Evolutionary conservation across 2,329 filamentous ascomycete genomes (phyloP).

Genomic region (Calonectria hongkongensis): DNA sequence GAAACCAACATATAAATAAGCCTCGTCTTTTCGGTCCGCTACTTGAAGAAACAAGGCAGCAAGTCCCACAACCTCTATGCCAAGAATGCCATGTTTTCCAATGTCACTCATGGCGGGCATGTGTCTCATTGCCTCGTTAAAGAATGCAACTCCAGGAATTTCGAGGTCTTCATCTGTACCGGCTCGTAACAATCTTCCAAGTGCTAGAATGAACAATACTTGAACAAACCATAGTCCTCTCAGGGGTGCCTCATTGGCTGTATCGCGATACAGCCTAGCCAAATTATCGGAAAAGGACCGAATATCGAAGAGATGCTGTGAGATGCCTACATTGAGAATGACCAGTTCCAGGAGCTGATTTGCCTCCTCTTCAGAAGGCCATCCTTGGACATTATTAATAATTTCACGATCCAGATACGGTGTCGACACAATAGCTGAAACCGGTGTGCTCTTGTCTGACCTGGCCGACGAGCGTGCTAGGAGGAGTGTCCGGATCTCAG

Average conservation of each 20-base stretch:
- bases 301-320: constrained; percentile 43
- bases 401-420: constrained; percentile 33
- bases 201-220: constrained; percentile 39
- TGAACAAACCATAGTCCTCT: constrained; percentile 42
- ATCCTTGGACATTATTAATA: constrained; percentile 36
- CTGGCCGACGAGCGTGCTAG: constrained; percentile 29
- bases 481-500: constrained; percentile 39
- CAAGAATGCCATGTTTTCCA: constrained; percentile 36
- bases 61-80: constrained; percentile 43
- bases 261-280: constrained; percentile 31
- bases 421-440: constrained; percentile 24
- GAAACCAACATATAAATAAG: constrained; percentile 42
- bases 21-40: constrained; percentile 45
- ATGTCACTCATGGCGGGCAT: constrained; percentile 38
- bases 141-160: constrained; percentile 40
- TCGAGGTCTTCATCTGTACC: constrained; percentile 37
- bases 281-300: constrained; percentile 42
- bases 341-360: constrained; percentile 41
- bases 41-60: constrained; percentile 42
- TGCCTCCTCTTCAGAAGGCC: constrained; percentile 45
- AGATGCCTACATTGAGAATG: constrained; percentile 44
- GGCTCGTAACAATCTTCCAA: constrained; percentile 40
- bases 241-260: constrained; percentile 10
- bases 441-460: constrained; percentile 31
- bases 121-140: constrained; percentile 43